Conservation (phyloP, 768 basidiomycete species). For the Termitomyces sp. region DNA sequence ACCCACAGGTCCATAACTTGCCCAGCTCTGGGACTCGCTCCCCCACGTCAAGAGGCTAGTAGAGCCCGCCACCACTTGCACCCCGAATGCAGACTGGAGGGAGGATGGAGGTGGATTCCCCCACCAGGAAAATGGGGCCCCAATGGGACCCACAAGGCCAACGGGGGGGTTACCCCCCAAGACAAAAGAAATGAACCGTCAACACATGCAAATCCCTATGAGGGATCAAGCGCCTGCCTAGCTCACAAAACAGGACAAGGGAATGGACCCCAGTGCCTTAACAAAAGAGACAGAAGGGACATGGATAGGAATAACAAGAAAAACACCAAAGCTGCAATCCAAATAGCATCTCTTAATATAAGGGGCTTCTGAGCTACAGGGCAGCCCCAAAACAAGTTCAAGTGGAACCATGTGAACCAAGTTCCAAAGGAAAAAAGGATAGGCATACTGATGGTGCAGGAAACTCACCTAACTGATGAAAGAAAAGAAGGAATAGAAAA, state of each 20-base stretch:
- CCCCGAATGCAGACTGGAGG: background rate
- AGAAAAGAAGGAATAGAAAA: background rate
- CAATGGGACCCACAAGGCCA: too few species aligned
- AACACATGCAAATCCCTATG: too few species aligned
- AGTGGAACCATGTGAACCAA: background rate
- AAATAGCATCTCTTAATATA: background rate
- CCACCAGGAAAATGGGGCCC: too few species aligned
- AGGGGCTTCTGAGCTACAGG: background rate
- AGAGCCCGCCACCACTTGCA: background rate
- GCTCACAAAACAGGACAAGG: too few species aligned
- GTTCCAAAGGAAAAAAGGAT: background rate
- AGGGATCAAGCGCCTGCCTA: too few species aligned
- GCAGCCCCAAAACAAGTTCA: background rate
- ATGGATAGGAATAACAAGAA: too few species aligned
- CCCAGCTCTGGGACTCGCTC: too few species aligned
- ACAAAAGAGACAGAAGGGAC: too few species aligned
- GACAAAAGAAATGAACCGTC: background rate
- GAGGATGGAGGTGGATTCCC: background rate
- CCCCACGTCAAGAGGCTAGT: too few species aligned
- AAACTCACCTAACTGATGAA: background rate
- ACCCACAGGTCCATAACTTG: too few species aligned
- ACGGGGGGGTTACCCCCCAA: background rate
- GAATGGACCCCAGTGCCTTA: too few species aligned
- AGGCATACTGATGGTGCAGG: background rate
- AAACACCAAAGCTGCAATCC: background rate